A percentile compares a stretch with the other conserved stretches of the same genome.
phyloP scores from a whole-genome alignment of 2,329 filamentous ascomycete species.

The Xylaria sp. region DNA sequence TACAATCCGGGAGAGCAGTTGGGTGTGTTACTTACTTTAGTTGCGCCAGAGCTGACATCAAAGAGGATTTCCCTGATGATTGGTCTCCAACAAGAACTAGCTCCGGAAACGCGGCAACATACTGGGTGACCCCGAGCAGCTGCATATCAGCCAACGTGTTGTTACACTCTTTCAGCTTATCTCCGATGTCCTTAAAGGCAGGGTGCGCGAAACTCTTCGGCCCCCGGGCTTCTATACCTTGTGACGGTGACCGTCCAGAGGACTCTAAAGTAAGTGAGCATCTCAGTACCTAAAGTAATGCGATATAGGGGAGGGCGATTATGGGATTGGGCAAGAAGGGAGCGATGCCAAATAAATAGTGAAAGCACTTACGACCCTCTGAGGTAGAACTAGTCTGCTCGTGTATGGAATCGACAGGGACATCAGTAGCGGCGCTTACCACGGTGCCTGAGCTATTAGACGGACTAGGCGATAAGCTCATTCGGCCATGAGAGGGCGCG shows the following conservation, averaged over 20 bases:
- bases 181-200: constrained; percentile 57
- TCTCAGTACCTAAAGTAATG: no score
- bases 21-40: constrained; percentile 32
- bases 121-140: constrained; percentile 70
- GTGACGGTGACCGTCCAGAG: background rate
- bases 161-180: constrained; percentile 65
- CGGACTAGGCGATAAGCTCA: background rate
- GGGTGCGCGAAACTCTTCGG: constrained; percentile 31
- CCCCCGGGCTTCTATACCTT: background rate
- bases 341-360: no score
- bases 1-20: background rate
- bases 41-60: constrained; percentile 29
- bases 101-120: constrained; percentile 72
- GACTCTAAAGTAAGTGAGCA: constrained; percentile 2
- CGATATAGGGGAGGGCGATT: background rate
- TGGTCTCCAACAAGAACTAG: constrained; percentile 84
- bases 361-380: background rate
- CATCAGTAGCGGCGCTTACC: background rate
- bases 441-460: background rate
- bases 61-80: constrained; percentile 75
- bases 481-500: no score
- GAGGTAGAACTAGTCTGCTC: background rate
- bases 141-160: constrained; percentile 69
- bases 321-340: no score
- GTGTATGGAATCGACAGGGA: background rate